Evolutionary conservation across 192 early-diverging fungal genomes (phyloP), one percentile per base, ranked within the genome.

Genomic region (Mortierella alpina): DNA sequence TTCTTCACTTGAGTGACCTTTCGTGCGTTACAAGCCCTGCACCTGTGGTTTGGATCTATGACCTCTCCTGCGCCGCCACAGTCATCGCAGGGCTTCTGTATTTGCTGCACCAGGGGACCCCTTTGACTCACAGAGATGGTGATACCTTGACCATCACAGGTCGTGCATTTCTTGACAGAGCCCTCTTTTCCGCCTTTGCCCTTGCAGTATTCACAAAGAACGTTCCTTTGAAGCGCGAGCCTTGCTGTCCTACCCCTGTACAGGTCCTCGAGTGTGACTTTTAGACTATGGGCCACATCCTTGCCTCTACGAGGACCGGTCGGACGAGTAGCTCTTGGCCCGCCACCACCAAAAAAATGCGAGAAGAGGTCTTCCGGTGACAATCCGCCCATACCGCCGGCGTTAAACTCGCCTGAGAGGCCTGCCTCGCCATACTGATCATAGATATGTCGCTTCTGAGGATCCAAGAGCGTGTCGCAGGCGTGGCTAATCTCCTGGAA

Each of bases 31-130:
- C 98, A 99, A 51, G 84, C 69, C 72, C 90, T 93, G 90, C 98
- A 99, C 63, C 92, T 86, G 85, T 95, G 89, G 83, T 95, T 96
- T 49, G 92, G 90, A 57, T 91, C 89, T 65, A 99, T 96, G 69
- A 93, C 88, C 75, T 96, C 92, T 63, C 98, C 97, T 57, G 90
- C 88, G 58, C 96, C 98, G 56, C 88, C 83, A 84, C 98, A 99
- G 48, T 91, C 90, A 41, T 84, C 85, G 84, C 98, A 99, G 23
- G 95, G 90, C 81, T 97, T 95, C 84, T 99, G 98, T 85, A 98
- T 95, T 86, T 98, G 98, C 89, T 99, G 98, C 58, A 99, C 92
- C 97, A 99, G 98, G 23, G 98, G 98, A 40, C 98, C 98, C 86
- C 98, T 92, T 75, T 98, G 96, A 48, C 96, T 86, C 66, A 97